Evolutionary conservation across 805 yeast species (phyloP).

Genomic region (Yarrowia sp.): DNA sequence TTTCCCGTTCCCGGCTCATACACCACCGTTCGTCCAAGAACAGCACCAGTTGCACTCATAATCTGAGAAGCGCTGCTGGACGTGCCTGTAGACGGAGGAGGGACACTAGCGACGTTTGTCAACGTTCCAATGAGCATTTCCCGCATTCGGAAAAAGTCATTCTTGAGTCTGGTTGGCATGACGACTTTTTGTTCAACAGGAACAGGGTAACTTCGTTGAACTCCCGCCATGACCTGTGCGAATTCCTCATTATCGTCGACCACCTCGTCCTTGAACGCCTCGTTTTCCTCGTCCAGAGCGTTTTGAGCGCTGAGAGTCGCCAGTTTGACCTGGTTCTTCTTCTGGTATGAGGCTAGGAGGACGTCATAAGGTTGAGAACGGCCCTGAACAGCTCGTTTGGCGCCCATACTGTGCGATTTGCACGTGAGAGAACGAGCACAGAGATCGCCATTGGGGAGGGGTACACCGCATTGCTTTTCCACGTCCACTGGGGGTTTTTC

Average conservation of each 20-base stretch:
- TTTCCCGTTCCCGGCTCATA: constrained; percentile 46
- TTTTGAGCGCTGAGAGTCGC: constrained; percentile 57
- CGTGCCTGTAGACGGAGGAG: constrained; percentile 5
- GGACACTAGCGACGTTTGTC: constrained; percentile 41
- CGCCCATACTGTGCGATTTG: constrained; percentile 94
- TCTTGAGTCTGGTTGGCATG: constrained; percentile 73
- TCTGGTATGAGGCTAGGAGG: constrained; percentile 83
- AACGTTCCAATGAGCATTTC: constrained; percentile 92
- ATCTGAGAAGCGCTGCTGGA: constrained; percentile 43
- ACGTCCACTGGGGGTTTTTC: constrained; percentile 84
- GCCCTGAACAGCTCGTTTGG: constrained; percentile 88
- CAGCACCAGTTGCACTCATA: constrained; percentile 49
- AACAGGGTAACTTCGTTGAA: constrained; percentile 74
- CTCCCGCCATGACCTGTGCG: constrained; percentile 84
- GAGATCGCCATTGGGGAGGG: constrained; percentile 82
- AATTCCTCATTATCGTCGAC: constrained; percentile 89
- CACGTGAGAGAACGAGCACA: constrained; percentile 92
- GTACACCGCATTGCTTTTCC: constrained; percentile 91
- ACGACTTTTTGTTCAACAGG: constrained; percentile 82
- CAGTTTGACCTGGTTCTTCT: constrained; percentile 83
- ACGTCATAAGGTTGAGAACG: constrained; percentile 87
- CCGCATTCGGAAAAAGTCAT: constrained; percentile 81
- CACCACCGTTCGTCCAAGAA: constrained; percentile 49
- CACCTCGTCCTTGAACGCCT: constrained; percentile 45
- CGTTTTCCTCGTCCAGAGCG: constrained; percentile 49